Conservation (phyloP, 202 grass and related monocot genomes). For the Brachypodium distachyon region DNA sequence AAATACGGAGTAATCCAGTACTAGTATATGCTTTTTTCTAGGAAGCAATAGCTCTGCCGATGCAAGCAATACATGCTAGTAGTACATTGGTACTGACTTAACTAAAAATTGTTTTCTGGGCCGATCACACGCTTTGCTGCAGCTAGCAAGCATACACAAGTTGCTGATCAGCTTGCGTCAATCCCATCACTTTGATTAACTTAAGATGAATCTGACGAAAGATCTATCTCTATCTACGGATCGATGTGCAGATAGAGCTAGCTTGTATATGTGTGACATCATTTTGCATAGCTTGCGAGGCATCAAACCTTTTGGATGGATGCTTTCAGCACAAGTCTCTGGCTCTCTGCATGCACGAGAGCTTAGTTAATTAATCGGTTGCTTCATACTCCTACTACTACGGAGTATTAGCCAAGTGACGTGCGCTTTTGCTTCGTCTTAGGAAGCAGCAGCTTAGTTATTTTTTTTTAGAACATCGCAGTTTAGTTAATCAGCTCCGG, state of each 20-base stretch:
- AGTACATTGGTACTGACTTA: no score
- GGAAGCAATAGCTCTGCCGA: neutral
- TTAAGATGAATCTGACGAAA: neutral
- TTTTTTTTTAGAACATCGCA: no score
- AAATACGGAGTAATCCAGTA: no score
- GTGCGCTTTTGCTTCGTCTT: constrained; percentile 2
- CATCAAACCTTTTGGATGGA: no score
- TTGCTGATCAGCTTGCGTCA: no score
- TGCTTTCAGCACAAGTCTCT: constrained; percentile 11
- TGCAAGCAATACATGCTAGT: neutral
- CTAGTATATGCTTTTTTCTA: neutral
- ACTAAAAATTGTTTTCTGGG: no score
- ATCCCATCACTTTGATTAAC: neutral
- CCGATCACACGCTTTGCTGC: no score
- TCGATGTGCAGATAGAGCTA: neutral
- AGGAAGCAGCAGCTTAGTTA: neutral
- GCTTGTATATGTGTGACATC: neutral
- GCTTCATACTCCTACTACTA: no score
- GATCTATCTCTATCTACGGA: no score
- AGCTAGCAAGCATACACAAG: no score
- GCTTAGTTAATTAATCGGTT: neutral
- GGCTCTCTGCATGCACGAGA: no score
- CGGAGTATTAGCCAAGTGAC: neutral
- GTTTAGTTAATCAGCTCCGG: no score
- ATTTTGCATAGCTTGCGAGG: constrained; percentile 7